A percentile compares a stretch with the other conserved stretches of the same genome.
Conservation (phyloP, 495 filamentous ascomycete genomes). For the Penicillium nucicola region DNA sequence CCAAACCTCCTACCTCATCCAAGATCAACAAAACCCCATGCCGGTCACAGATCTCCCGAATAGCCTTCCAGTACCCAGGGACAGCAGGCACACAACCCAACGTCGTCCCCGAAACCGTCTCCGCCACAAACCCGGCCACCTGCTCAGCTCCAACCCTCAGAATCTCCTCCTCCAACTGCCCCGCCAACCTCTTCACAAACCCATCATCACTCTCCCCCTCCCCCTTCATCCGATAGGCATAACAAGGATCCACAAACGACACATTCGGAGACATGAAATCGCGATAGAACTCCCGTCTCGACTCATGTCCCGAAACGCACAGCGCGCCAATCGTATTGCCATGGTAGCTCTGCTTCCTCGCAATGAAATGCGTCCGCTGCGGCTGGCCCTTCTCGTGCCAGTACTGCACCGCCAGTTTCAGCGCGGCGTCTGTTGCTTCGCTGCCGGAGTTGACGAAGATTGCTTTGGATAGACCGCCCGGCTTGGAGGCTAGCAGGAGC, state of each 20-base stretch:
- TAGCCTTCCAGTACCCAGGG: slow-evolving; percentile 33
- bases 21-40: slow-evolving; percentile 40
- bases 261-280: slow-evolving; percentile 30
- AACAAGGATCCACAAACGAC: slow-evolving; percentile 34
- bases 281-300: slow-evolving; percentile 26
- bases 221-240: slow-evolving; percentile 33
- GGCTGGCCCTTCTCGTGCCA: slow-evolving; percentile 27
- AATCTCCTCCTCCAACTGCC: slow-evolving; percentile 64
- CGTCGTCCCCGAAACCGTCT: slow-evolving; percentile 56
- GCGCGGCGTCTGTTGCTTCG: slow-evolving; percentile 58
- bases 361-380: slow-evolving; percentile 52
- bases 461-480: slow-evolving; percentile 25
- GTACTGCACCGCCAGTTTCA: slow-evolving; percentile 53
- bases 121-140: slow-evolving; percentile 63
- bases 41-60: slow-evolving; percentile 36
- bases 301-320: slow-evolving; percentile 28
- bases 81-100: slow-evolving; percentile 40
- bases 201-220: slow-evolving; percentile 27
- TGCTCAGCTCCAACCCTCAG: slow-evolving; percentile 55
- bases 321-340: slow-evolving; percentile 64
- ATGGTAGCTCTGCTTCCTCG: slow-evolving; percentile 61
- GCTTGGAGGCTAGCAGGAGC: slow-evolving; percentile 24
- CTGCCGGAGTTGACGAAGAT: slow-evolving; percentile 43
- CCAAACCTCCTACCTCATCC: slow-evolving; percentile 40
- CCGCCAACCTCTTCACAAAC: slow-evolving; percentile 37